Percentiles rank a stretch among this genome's conserved stretches.
Conservation (phyloP, 495 filamentous ascomycete species). For the Penicillium tannophilum region DNA sequence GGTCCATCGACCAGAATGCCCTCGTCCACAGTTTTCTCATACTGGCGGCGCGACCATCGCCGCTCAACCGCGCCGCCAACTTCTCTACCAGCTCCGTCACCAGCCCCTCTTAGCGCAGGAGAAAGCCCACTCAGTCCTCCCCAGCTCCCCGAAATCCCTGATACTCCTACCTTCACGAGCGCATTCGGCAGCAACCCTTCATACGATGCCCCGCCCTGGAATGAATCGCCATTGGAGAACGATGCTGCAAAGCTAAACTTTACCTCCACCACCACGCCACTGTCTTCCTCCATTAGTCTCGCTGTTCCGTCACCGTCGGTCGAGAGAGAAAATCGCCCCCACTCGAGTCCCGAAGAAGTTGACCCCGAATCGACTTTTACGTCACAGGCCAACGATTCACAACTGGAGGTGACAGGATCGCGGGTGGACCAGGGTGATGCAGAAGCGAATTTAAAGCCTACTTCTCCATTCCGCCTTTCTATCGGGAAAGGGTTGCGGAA, state of each 20-base stretch:
- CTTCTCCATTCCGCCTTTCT: conserved; percentile 41
- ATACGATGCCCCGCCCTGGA: conserved; percentile 19
- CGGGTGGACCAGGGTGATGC: conserved; percentile 33
- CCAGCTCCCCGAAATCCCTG: conserved; percentile 37
- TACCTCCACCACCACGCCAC: conserved; percentile 26
- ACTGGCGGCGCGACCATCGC: conserved; percentile 51
- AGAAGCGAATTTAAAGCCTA: conserved; percentile 36
- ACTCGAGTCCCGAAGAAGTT: conserved; percentile 39
- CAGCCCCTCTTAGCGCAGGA: conserved; percentile 23
- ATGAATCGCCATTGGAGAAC: conserved; percentile 26
- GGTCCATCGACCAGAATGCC: conserved; percentile 35
- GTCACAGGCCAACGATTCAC: conserved; percentile 34
- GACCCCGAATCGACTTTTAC: conserved; percentile 27
- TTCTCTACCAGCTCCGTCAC: conserved; percentile 24
- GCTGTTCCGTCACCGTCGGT: conserved; percentile 29
- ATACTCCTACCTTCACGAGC: conserved; percentile 31
- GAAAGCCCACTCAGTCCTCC: conserved; percentile 33
- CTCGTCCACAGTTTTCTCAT: conserved; percentile 51
- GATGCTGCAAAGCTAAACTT: conserved; percentile 32
- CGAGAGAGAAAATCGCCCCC: conserved; percentile 34
- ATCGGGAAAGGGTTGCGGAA: conserved; percentile 35
- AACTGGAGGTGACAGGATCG: conserved; percentile 24
- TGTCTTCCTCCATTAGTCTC: conserved; percentile 37
- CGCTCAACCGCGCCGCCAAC: conserved; percentile 42
- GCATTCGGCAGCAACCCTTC: conserved; percentile 23